phyloP scores from a whole-genome alignment of 305 asterid species.

The Andrographis paniculata region DNA sequence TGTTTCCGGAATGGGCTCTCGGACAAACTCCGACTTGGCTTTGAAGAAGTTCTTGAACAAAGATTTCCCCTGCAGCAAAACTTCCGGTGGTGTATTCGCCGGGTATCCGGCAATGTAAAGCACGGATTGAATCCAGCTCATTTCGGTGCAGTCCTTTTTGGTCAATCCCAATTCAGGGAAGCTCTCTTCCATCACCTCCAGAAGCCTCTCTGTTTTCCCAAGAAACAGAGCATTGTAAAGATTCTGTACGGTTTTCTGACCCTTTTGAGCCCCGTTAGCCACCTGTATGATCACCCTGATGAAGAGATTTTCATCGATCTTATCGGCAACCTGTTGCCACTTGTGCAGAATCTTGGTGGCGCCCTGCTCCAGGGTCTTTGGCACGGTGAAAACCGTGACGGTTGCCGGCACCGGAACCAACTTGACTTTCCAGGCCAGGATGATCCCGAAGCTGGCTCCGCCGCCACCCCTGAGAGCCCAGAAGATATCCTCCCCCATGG shows the following conservation, averaged over 20 bases:
- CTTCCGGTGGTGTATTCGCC: slow-evolving; percentile 42
- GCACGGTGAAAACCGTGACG: slow-evolving; percentile 64
- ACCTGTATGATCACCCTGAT: slow-evolving; percentile 48
- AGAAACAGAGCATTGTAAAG: slow-evolving; percentile 53
- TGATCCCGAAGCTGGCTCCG: slow-evolving; percentile 66
- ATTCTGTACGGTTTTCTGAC: slow-evolving; percentile 35
- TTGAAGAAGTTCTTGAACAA: slow-evolving; percentile 68
- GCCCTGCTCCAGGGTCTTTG: slow-evolving; percentile 43
- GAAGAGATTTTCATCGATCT: slow-evolving; percentile 63
- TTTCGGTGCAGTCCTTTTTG: slow-evolving; percentile 40
- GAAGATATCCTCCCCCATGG: slow-evolving; percentile 75
- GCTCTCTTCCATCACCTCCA: slow-evolving; percentile 30
- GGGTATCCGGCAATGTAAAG: slow-evolving; percentile 60
- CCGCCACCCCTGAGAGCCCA: slow-evolving; percentile 29
- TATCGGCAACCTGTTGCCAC: slow-evolving; percentile 62
- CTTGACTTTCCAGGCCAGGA: slow-evolving; percentile 52
- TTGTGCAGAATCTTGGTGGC: slow-evolving; percentile 42
- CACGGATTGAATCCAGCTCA: slow-evolving; percentile 74
- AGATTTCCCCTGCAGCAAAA: slow-evolving; percentile 61
- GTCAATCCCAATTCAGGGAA: slow-evolving; percentile 65
- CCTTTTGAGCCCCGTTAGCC: slow-evolving; percentile 21
- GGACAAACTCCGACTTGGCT: slow-evolving; percentile 62
- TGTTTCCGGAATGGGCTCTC: slow-evolving; percentile 37
- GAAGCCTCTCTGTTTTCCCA: slow-evolving; percentile 39
- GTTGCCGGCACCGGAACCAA: slow-evolving; percentile 53